A percentile compares a stretch with the other conserved stretches of the same genome.
Evolutionary conservation across 2,329 filamentous ascomycete genomes (phyloP).

Genomic region (Onygenales sp.): DNA sequence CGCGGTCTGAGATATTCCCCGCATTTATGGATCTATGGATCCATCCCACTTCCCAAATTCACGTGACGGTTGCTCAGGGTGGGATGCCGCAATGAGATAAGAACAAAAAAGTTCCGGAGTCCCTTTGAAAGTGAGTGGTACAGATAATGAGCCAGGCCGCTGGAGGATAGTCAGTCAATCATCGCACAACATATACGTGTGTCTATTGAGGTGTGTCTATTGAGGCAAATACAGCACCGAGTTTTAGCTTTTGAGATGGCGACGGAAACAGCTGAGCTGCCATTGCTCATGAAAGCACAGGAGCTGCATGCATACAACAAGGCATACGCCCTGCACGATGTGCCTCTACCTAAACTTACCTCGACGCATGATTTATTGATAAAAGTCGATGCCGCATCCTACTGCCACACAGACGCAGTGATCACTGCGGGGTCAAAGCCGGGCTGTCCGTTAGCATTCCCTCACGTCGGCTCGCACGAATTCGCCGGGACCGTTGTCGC

Average conservation of each 20-base stretch:
- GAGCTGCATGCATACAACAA: constrained; percentile 13
- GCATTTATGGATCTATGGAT: too few relatives aligned
- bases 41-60: too few relatives aligned
- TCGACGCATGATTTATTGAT: constrained; percentile 36
- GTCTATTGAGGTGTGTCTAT: not conserved
- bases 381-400: constrained; percentile 38
- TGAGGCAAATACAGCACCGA: not conserved
- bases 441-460: constrained; percentile 27
- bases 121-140: too few relatives aligned
- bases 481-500: constrained; percentile 37
- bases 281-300: constrained; percentile 15
- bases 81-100: too few relatives aligned
- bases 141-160: too few relatives aligned
- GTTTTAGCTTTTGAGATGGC: not conserved
- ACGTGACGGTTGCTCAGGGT: too few relatives aligned
- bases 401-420: constrained; percentile 37
- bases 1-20: too few relatives aligned
- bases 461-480: constrained; percentile 38
- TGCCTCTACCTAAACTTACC: constrained; percentile 29
- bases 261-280: constrained; percentile 1
- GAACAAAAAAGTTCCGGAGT: too few relatives aligned
- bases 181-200: too few relatives aligned
- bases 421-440: constrained; percentile 27
- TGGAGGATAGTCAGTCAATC: too few relatives aligned
- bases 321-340: constrained; percentile 13